These are phyloP conservation scores for Fusarium proliferatum DNA, from an alignment of 2,329 filamentous ascomycete species.

Conservation along the genomic window DNA sequence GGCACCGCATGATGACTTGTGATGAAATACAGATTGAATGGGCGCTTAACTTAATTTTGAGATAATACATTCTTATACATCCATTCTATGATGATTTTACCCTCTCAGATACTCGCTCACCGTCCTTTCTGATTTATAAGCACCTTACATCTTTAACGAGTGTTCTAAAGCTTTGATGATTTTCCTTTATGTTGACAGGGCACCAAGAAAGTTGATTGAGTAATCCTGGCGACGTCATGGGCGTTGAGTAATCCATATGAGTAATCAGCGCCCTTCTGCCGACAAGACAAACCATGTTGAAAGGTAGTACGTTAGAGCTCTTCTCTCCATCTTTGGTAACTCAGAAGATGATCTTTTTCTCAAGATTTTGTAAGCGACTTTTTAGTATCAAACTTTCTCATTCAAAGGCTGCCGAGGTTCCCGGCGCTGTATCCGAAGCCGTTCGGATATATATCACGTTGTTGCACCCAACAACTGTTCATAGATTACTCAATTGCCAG, in stretches of 20 bases:
- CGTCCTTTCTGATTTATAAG: neutral
- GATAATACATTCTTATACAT: neutral
- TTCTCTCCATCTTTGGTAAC: neutral
- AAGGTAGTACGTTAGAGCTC: neutral
- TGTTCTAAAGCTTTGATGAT: rapidly evolving
- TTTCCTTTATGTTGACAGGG: rapidly evolving
- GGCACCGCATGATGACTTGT: neutral
- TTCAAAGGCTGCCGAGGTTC: neutral
- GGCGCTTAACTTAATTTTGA: no score
- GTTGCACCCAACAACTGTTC: no score
- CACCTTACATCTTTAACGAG: neutral
- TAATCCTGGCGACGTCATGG: rapidly evolving
- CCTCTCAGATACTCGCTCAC: rapidly evolving
- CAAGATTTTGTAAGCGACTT: no score
- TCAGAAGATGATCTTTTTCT: neutral
- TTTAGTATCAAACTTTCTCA: rapidly evolving
- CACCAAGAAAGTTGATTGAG: neutral
- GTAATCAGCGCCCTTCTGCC: neutral
- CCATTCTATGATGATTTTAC: neutral
- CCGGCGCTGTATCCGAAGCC: neutral
- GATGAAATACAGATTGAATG: neutral
- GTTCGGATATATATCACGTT: neutral
- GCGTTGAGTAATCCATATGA: neutral
- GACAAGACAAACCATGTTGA: neutral
- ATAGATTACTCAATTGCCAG: neutral